These are phyloP conservation scores for Aspergillus hortae DNA, from an alignment of 2,329 filamentous ascomycete species.

Conservation along the genomic window DNA sequence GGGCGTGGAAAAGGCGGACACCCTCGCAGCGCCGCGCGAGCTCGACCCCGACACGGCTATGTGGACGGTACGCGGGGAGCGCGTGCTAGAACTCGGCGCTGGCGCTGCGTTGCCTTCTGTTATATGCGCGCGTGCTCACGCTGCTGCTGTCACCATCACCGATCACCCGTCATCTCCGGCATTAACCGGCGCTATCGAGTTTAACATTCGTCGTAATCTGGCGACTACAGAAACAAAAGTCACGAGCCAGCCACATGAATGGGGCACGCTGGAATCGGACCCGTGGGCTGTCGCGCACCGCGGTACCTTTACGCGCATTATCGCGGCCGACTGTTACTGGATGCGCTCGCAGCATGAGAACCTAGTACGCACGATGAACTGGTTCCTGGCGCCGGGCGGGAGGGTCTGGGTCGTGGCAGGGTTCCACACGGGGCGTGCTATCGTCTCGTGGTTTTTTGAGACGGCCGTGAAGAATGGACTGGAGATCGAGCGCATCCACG, in stretches of 20 bases:
- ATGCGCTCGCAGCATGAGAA: constrained; percentile 56
- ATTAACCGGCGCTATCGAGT: constrained; percentile 39
- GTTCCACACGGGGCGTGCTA: constrained; percentile 58
- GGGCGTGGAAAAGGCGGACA: constrained; percentile 34
- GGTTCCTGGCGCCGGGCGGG: constrained; percentile 47
- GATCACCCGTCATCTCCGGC: constrained; percentile 48
- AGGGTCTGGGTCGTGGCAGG: constrained; percentile 53
- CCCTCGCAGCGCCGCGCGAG: constrained; percentile 2
- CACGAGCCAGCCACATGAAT: constrained; percentile 51
- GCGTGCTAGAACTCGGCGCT: constrained; percentile 58
- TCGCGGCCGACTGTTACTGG: constrained; percentile 62
- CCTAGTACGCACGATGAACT: constrained; percentile 52
- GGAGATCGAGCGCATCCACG: constrained; percentile 51
- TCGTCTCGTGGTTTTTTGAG: constrained; percentile 56
- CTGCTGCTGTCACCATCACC: constrained; percentile 45
- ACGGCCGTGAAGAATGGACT: constrained; percentile 42
- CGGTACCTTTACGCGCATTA: constrained; percentile 50
- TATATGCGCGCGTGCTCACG: constrained; percentile 33
- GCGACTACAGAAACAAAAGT: constrained; percentile 14
- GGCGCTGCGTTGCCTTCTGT: constrained; percentile 45
- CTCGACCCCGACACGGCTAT: constrained; percentile 19
- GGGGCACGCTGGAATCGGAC: constrained; percentile 46
- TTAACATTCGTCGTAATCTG: constrained; percentile 47
- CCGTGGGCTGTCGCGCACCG: constrained; percentile 37
- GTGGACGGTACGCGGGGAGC: constrained; percentile 48